Conservation (phyloP, 1,284 basidiomycete species). For the Ceratobasidium sp. region DNA sequence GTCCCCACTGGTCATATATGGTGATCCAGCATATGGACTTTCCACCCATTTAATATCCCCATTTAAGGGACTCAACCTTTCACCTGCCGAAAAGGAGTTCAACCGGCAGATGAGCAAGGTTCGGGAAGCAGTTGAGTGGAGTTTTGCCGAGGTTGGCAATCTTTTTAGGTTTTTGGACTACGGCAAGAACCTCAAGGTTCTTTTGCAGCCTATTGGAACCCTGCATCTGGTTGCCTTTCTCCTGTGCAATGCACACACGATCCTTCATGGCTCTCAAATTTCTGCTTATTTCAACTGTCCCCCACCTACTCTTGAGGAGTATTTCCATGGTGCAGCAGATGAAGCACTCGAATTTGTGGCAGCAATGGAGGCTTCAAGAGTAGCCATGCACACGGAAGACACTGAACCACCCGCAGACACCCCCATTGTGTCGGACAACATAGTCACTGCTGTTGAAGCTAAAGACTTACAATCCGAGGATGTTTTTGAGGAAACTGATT, state of each 20-base stretch:
- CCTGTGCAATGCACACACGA: slow-evolving; percentile 50
- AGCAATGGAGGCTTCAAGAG: too few species aligned
- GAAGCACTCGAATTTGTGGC: not conserved
- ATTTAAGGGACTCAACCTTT: slow-evolving; percentile 45
- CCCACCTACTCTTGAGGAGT: slow-evolving; percentile 49
- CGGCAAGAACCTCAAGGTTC: slow-evolving; percentile 34
- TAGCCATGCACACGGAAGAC: too few species aligned
- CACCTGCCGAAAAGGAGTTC: slow-evolving; percentile 2
- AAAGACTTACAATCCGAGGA: too few species aligned
- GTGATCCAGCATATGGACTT: slow-evolving; percentile 53
- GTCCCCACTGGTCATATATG: slow-evolving; percentile 48
- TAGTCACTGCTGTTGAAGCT: too few species aligned
- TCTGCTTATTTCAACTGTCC: slow-evolving; percentile 50
- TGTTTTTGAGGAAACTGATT: too few species aligned
- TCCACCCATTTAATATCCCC: slow-evolving; percentile 50
- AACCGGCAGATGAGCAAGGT: slow-evolving; percentile 35
- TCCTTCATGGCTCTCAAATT: slow-evolving; percentile 50
- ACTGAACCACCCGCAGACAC: too few species aligned
- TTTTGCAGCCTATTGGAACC: slow-evolving; percentile 37
- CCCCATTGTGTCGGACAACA: too few species aligned
- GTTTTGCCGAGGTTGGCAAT: slow-evolving; percentile 8
- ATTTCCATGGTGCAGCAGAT: slow-evolving; percentile 41
- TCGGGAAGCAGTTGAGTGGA: slow-evolving; percentile 41
- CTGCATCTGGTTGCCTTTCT: slow-evolving; percentile 52
- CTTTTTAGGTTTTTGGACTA: slow-evolving; percentile 29